Evolutionary conservation across 2,329 filamentous ascomycete genomes (phyloP), one percentile per base, ranked within the genome.

Genomic region (Ascochyta fabae): DNA sequence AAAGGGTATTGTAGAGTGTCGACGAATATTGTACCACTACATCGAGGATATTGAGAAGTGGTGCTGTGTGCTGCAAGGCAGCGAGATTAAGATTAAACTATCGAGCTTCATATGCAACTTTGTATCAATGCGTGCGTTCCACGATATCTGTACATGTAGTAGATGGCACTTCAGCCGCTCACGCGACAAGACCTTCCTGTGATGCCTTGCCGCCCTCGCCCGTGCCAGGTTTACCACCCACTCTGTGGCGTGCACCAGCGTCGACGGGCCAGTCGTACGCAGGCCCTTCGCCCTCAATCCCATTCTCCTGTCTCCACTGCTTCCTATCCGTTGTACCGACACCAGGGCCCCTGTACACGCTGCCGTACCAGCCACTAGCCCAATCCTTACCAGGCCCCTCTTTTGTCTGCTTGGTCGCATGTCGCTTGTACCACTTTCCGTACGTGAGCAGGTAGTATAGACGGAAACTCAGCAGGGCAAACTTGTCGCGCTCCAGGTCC

Each of bases 401-500:
- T 41, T 74, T 77, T 22, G 67, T 73, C 16, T 79, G 77, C 48
- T 73, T 76, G 15, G 69, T 74, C 12, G 74, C 76, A 50, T 68
- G 74, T 34, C 76, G 66, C 9, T 78, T 72, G 65, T 87, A 87
- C 86, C 85, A 87, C 61, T 81, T 83, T 22, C 86, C 85, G 62
- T 88, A 88, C 0, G 78, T 73, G 3, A 88, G 68, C 44, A 88
- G 70, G 55, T 87, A 87, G 60, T 88, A 88, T 55, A 88, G 67
- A 39, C 86, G 70, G 65, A 88, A 88, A 43, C 81, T 80, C 55
- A 88, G 64, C 50, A 88, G 79, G 0, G 86, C 83, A 65, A 86
- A 88, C 48, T 76, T 78, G 57, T 88, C 86, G n/a, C 84, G 72
- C 72, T 88, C 86, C 1, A 88, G 67, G 62, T 88, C 86, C 56